Evolutionary conservation across 192 early-diverging fungal species (phyloP).

Genomic region (Podila verticillata): DNA sequence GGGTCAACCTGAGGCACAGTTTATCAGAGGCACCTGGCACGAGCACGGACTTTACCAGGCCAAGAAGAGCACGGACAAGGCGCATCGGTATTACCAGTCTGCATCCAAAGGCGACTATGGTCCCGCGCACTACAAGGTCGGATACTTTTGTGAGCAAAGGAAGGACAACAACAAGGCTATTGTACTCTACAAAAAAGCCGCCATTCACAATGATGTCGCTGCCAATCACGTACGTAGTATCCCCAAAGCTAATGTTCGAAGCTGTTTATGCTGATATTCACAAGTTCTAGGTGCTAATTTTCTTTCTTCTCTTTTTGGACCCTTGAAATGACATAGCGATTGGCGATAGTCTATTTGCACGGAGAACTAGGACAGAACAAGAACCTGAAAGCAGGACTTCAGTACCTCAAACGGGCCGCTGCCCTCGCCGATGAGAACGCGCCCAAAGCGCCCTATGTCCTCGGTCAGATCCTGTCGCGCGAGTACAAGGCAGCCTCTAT

Average conservation of each 20-base stretch:
- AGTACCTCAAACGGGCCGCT: conserved; percentile 83
- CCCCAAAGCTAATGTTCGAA: not conserved
- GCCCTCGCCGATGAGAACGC: conserved; percentile 71
- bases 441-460: conserved; percentile 78
- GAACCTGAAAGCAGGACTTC: conserved; percentile 82
- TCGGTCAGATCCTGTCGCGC: conserved; percentile 80
- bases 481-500: conserved; percentile 69
- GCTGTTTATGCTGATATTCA: not conserved
- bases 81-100: conserved; percentile 67
- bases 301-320: not conserved
- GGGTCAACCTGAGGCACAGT: conserved; percentile 78
- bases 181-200: conserved; percentile 76
- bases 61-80: conserved; percentile 71
- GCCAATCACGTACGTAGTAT: conserved; percentile 67
- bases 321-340: conserved; percentile 66
- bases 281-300: not conserved
- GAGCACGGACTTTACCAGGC: conserved; percentile 70
- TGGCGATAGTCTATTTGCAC: conserved; percentile 80
- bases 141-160: conserved; percentile 67
- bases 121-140: conserved; percentile 75
- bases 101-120: conserved; percentile 74
- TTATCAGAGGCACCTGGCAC: conserved; percentile 80
- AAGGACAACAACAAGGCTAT: conserved; percentile 69
- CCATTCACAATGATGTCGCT: conserved; percentile 69
- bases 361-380: conserved; percentile 75